These are phyloP conservation scores for Stemphylium lycopersici DNA, from an alignment of 2,329 filamentous ascomycete species.

Conservation along the genomic window DNA sequence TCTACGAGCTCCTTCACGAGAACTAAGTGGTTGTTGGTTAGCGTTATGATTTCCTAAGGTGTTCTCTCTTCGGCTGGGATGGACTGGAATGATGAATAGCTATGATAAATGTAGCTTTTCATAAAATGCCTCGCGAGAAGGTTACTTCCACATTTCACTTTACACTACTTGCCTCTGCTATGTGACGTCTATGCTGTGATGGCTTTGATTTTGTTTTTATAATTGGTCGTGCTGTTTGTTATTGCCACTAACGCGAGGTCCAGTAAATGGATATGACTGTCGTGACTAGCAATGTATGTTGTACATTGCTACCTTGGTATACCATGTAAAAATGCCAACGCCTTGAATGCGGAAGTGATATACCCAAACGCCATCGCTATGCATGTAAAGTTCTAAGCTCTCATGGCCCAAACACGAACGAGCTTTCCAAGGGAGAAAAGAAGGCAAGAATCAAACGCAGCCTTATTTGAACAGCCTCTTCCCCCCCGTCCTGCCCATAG, in stretches of 20 bases:
- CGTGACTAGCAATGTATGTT: background rate
- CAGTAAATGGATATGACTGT: no score
- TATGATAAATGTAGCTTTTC: conserved; percentile 38
- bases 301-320: background rate
- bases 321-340: background rate
- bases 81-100: conserved; percentile 30
- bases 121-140: conserved; percentile 33
- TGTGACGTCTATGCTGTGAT: background rate
- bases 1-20: conserved; percentile 56
- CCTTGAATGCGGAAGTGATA: background rate
- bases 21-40: conserved; percentile 50
- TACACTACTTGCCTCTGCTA: background rate
- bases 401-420: no score
- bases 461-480: conserved; percentile 53
- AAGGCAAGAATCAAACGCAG: no score
- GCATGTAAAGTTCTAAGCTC: background rate
- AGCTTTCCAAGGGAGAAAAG: no score
- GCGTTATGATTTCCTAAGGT: conserved; percentile 33
- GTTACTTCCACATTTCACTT: conserved; percentile 22
- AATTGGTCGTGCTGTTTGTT: background rate
- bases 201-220: background rate
- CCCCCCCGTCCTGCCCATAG: conserved; percentile 54
- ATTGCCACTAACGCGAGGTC: background rate
- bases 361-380: conserved; percentile 22
- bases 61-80: conserved; percentile 34